phyloP scores from a whole-genome alignment of 2,329 filamentous ascomycete species.

The Phaeosphaeria sp. region DNA sequence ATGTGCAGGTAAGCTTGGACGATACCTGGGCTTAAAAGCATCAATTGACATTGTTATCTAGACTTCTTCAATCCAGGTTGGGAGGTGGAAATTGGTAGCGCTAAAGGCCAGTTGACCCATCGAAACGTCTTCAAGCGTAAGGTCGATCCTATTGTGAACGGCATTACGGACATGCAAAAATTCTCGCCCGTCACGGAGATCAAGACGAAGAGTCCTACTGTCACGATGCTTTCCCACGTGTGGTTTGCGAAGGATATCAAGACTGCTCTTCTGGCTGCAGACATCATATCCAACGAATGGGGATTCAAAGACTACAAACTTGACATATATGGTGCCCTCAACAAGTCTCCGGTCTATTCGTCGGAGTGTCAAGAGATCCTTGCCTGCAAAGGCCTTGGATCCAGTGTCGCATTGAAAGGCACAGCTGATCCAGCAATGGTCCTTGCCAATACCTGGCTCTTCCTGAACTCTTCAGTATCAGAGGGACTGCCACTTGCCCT shows the following conservation, averaged over 20 bases:
- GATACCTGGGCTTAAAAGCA: background rate
- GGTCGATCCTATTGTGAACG: conserved; percentile 70
- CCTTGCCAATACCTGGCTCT: conserved; percentile 51
- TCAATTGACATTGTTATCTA: conserved; percentile 49
- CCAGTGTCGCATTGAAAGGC: conserved; percentile 60
- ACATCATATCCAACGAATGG: conserved; percentile 70
- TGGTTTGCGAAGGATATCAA: conserved; percentile 69
- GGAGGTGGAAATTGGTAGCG: conserved; percentile 67
- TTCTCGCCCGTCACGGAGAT: conserved; percentile 67
- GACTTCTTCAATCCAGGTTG: conserved; percentile 70
- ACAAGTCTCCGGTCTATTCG: conserved; percentile 67
- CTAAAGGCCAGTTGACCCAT: conserved; percentile 63
- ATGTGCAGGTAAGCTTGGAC: conserved; percentile 36
- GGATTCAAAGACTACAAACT: conserved; percentile 70
- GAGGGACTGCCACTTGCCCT: conserved; percentile 64
- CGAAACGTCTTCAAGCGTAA: conserved; percentile 65
- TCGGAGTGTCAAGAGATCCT: conserved; percentile 65
- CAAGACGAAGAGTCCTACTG: conserved; percentile 64
- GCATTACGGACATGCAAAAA: conserved; percentile 68
- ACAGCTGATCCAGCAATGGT: conserved; percentile 61
- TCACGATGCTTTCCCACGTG: conserved; percentile 70
- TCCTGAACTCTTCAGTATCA: conserved; percentile 63
- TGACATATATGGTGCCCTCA: conserved; percentile 68
- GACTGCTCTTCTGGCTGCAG: conserved; percentile 67
- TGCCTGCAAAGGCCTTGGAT: conserved; percentile 60